A percentile compares a stretch with the other conserved stretches of the same genome.
phyloP scores from a whole-genome alignment of 164 flowering plant species.

The Santalum album region DNA sequence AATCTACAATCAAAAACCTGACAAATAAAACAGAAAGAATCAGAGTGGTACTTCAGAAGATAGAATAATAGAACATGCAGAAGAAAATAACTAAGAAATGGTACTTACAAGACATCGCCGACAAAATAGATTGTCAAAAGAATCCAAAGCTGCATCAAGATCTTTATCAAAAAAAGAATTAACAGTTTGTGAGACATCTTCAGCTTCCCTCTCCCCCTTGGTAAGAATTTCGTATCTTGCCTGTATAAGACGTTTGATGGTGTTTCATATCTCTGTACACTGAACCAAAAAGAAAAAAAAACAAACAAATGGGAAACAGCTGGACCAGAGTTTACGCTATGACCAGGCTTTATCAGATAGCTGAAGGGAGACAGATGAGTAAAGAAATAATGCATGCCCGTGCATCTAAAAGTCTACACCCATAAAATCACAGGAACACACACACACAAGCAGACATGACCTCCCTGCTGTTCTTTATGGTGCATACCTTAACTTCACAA shows the following conservation, averaged over 20 bases:
- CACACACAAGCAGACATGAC: slow-evolving; percentile 1
- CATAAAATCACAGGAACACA: neutral
- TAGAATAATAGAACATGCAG: slow-evolving; percentile 1
- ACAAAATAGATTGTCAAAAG: slow-evolving; percentile 87
- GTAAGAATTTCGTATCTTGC: slow-evolving; percentile 74
- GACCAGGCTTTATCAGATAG: slow-evolving; percentile 33
- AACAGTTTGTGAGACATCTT: slow-evolving; percentile 24
- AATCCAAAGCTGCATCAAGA: slow-evolving; percentile 87
- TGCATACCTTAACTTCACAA: slow-evolving; percentile 68
- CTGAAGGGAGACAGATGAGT: slow-evolving; percentile 8
- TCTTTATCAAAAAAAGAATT: slow-evolving; percentile 64
- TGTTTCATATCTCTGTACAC: slow-evolving; percentile 91
- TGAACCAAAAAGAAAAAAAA: slow-evolving; percentile 64
- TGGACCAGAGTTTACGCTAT: slow-evolving; percentile 60
- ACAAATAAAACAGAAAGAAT: slow-evolving; percentile 5
- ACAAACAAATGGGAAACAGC: slow-evolving; percentile 83
- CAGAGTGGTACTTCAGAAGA: neutral
- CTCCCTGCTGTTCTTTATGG: neutral
- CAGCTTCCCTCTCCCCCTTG: slow-evolving; percentile 36
- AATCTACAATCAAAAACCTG: slow-evolving; percentile 98
- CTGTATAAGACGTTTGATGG: slow-evolving; percentile 96
- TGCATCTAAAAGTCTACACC: neutral
- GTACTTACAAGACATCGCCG: slow-evolving; percentile 73
- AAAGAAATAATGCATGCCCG: neutral
- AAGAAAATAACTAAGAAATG: slow-evolving; percentile 6